Evolutionary conservation across 768 basidiomycete genomes (phyloP).

Genomic region (Serendipita sp.): DNA sequence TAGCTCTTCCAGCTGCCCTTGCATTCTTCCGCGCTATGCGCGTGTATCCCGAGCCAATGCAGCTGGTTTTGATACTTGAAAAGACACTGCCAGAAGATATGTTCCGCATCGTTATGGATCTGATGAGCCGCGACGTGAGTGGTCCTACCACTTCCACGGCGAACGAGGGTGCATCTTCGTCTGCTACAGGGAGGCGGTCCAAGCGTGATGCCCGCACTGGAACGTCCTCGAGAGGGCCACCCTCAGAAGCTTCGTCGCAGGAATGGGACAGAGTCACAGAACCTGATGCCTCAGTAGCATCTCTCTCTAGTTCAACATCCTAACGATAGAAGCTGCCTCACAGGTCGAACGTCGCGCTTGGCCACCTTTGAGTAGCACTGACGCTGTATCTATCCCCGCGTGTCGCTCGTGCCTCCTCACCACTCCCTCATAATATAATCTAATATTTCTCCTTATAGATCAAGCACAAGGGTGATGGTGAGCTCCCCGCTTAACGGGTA

Average conservation of each 20-base stretch:
- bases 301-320: slow-evolving; percentile 1
- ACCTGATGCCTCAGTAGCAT: slow-evolving; percentile 19
- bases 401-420: slow-evolving; percentile 5
- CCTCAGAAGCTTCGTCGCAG: slow-evolving; percentile 76
- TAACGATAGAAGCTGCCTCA: neutral
- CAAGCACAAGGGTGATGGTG: slow-evolving; percentile 57
- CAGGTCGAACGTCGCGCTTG: neutral
- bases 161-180: slow-evolving; percentile 11
- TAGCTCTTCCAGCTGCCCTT: slow-evolving; percentile 65
- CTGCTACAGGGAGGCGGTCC: slow-evolving; percentile 17
- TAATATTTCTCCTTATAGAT: slow-evolving; percentile 31
- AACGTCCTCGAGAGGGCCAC: slow-evolving; percentile 44
- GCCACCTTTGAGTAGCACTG: slow-evolving; percentile 15
- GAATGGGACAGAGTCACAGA: slow-evolving; percentile 84
- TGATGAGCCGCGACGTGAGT: slow-evolving; percentile 86
- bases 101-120: slow-evolving; percentile 66
- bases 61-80: slow-evolving; percentile 89
- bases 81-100: slow-evolving; percentile 69
- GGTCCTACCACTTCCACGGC: slow-evolving; percentile 26
- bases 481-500: slow-evolving; percentile 18
- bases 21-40: slow-evolving; percentile 86
- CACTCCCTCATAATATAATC: slow-evolving; percentile 15
- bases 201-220: slow-evolving; percentile 31
- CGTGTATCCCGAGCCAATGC: slow-evolving; percentile 88
- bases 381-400: slow-evolving; percentile 4